Conservation (phyloP, 176 grass and related monocot species). For the Panicum miliaceum region DNA sequence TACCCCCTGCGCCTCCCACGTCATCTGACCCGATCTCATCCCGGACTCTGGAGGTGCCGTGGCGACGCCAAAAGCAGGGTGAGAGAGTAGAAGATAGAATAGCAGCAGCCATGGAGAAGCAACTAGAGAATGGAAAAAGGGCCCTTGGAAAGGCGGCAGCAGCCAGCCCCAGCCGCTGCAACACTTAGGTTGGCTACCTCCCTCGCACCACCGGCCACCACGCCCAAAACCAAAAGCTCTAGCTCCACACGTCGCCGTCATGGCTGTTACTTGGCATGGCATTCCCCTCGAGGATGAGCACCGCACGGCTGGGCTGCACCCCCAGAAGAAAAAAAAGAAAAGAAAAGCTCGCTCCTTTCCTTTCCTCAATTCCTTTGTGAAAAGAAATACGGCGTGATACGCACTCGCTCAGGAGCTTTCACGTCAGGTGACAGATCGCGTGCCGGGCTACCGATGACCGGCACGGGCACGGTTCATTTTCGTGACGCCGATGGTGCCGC, state of each 20-base stretch:
- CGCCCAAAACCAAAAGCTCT: background rate
- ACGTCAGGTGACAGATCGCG: background rate
- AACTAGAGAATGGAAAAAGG: background rate
- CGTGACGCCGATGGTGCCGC: background rate
- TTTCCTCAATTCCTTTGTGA: background rate
- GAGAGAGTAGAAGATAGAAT: background rate
- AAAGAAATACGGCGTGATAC: background rate
- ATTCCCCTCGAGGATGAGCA: background rate
- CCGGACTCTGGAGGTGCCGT: background rate
- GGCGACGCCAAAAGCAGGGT: slow-evolving; percentile 9
- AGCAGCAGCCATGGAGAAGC: slow-evolving; percentile 8
- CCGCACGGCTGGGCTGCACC: background rate
- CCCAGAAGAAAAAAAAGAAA: background rate
- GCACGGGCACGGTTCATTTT: background rate
- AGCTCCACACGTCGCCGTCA: background rate
- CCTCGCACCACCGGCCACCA: background rate
- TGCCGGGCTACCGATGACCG: background rate
- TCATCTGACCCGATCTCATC: background rate
- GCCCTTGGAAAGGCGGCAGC: background rate
- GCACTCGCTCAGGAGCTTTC: background rate
- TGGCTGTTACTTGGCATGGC: slow-evolving; percentile 30
- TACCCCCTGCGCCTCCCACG: background rate
- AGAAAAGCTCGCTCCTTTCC: background rate
- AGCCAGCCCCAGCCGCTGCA: background rate
- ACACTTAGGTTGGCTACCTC: background rate